Conservation (phyloP, 768 basidiomycete genomes). For the Lepiota brunneoincarnata region DNA sequence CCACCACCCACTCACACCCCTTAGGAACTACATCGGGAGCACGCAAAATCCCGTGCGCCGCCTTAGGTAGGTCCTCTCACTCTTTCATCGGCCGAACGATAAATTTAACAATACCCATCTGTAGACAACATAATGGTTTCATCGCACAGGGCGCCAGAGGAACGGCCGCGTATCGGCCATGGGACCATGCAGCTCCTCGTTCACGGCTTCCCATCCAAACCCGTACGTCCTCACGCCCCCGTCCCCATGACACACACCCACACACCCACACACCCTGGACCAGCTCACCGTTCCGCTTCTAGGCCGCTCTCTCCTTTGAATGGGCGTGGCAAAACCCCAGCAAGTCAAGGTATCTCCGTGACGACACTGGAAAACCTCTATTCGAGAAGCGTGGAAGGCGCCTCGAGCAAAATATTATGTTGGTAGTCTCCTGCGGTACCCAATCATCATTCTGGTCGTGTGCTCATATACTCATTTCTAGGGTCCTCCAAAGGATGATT, state of each 20-base stretch:
- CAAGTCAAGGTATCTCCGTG: slow-evolving; percentile 61
- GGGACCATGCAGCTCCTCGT: slow-evolving; percentile 88
- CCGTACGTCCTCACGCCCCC: slow-evolving; percentile 26
- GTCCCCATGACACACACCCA: background rate
- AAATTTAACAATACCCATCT: background rate
- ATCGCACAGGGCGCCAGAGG: slow-evolving; percentile 67
- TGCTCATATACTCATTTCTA: slow-evolving; percentile 22
- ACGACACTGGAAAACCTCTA: slow-evolving; percentile 34
- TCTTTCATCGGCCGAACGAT: background rate
- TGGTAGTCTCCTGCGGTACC: slow-evolving; percentile 19
- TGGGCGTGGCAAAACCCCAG: slow-evolving; percentile 87
- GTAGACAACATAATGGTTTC: slow-evolving; percentile 81
- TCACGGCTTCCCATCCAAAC: slow-evolving; percentile 76
- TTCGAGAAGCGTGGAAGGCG: slow-evolving; percentile 32
- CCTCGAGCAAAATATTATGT: slow-evolving; percentile 49
- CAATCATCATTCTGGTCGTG: background rate
- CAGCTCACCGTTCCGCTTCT: slow-evolving; percentile 6
- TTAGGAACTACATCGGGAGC: slow-evolving; percentile 77
- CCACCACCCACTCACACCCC: slow-evolving; percentile 6
- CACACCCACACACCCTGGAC: no score
- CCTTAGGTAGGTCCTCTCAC: slow-evolving; percentile 42
- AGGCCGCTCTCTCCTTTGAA: slow-evolving; percentile 77
- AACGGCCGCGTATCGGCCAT: slow-evolving; percentile 60
- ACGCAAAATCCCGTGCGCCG: slow-evolving; percentile 66
- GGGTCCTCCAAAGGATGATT: slow-evolving; percentile 64